Evolutionary conservation across 2,329 filamentous ascomycete genomes (phyloP).

Genomic region (Aspergillus sp.): DNA sequence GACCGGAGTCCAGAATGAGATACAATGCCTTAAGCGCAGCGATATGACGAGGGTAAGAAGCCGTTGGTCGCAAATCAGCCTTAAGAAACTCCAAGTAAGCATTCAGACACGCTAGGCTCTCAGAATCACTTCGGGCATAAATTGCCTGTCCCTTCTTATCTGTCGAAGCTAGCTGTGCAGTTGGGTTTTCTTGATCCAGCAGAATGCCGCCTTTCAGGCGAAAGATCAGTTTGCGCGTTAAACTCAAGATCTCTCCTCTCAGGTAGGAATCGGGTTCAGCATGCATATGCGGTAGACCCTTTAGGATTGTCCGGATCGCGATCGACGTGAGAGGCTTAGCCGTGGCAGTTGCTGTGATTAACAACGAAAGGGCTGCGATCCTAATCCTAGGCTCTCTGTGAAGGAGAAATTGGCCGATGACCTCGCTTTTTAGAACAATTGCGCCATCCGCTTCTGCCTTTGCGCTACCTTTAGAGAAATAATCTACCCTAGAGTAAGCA

Average conservation of each 20-base stretch:
- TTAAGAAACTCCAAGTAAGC: slow-evolving; percentile 73
- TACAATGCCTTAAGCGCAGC: slow-evolving; percentile 68
- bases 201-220: slow-evolving; percentile 65
- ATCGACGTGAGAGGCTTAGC: slow-evolving; percentile 65
- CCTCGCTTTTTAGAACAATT: slow-evolving; percentile 29
- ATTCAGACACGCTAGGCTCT: slow-evolving; percentile 53
- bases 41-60: slow-evolving; percentile 86
- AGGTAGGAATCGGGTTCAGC: slow-evolving; percentile 83
- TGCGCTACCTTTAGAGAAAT: slow-evolving; percentile 15
- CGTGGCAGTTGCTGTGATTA: slow-evolving; percentile 70
- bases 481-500: slow-evolving; percentile 19
- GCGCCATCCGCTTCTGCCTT: slow-evolving; percentile 10
- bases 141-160: slow-evolving; percentile 11
- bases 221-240: slow-evolving; percentile 71
- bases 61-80: slow-evolving; percentile 69
- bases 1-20: slow-evolving; percentile 63
- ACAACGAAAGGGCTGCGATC: slow-evolving; percentile 73
- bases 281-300: slow-evolving; percentile 66
- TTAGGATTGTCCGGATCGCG: slow-evolving; percentile 59
- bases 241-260: slow-evolving; percentile 71
- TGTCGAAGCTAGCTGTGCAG: slow-evolving; percentile 5
- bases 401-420: slow-evolving; percentile 34
- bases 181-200: slow-evolving; percentile 23
- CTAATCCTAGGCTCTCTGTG: slow-evolving; percentile 61
- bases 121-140: slow-evolving; percentile 49